phyloP scores from a whole-genome alignment of 345 rosid species.

The Aegle marmelos region DNA sequence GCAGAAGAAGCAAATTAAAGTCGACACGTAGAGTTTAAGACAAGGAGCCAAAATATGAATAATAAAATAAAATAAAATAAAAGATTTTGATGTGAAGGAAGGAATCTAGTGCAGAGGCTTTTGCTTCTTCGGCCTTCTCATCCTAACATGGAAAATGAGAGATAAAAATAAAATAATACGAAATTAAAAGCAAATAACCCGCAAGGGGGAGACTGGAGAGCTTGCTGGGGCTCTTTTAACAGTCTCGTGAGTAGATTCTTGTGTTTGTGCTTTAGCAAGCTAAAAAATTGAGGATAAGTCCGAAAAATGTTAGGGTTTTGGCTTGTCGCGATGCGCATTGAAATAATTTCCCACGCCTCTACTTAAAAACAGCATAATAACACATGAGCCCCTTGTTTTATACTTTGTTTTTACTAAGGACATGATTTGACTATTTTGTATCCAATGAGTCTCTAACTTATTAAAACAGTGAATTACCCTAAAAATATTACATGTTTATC shows the following conservation, averaged over 20 bases:
- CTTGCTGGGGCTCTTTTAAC: background rate
- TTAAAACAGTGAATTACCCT: too few species aligned
- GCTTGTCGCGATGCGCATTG: background rate
- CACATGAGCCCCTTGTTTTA: background rate
- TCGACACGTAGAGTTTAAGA: background rate
- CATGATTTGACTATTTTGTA: background rate
- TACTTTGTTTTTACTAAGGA: too few species aligned
- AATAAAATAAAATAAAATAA: background rate
- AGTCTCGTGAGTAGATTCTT: constrained; percentile 7
- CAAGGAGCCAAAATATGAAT: background rate
- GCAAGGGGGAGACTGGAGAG: background rate
- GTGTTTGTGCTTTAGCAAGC: background rate
- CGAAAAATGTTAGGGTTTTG: constrained; percentile 1
- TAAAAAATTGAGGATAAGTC: background rate
- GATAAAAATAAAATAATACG: background rate
- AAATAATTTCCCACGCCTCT: too few species aligned
- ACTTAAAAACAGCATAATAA: background rate
- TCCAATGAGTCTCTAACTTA: background rate
- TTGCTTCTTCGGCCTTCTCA: background rate
- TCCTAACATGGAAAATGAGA: background rate
- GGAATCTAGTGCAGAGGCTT: background rate
- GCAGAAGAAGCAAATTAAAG: background rate
- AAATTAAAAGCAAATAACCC: background rate
- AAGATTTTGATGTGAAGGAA: background rate
- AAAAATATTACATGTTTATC: background rate